Evolutionary conservation across 495 filamentous ascomycete genomes (phyloP), one percentile per base, ranked within the genome.

Genomic region (Choiromyces venosus): DNA sequence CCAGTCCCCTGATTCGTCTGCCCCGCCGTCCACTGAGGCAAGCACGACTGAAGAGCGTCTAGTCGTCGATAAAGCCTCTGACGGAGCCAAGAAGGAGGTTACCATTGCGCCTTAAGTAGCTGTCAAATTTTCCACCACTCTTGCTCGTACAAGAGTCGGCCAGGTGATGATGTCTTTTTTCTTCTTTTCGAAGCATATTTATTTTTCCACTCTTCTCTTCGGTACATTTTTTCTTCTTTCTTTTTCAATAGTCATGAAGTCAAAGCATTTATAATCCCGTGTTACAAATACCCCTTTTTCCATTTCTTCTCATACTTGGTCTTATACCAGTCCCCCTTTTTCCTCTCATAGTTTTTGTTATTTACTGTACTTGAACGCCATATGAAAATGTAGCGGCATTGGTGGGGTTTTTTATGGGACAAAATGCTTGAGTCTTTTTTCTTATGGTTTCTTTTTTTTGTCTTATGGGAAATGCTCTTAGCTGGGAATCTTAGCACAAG

Each of bases 1-100:
- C 8, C 84, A 85, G 72, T 85, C 84, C 71, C 84, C 84, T 21
- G 85, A 85, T 70, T 87, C 86, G 72, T 83, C 79, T 70, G 83
- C 82, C 4, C 68, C 84, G 18, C 83, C 85, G 38, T 88, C 86
- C 70, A 82, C 83, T 12, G 83, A 82, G 72, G 82, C 80, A 29
- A 86, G 83, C 74, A 69, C 73, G 35, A 82, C 82, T 68, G 78
- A 83, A 19, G 85, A 86, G 37, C 83, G 79, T n/a, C 76, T 19
- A 21, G 37, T 68, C 29, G 67, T 68, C 33, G 76, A 78, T 38
- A 77, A 76, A 36, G 2, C 37, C 5, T 35, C 69, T 21, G 74
- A 77, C 37, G 70, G 72, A 37, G n/a, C 35, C 18, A 77, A 73
- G 66, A 25, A 44, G 21, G 75, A 72, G 37, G 52, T 76, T 36